These are phyloP conservation scores for Umbilicus rupestris DNA, from an alignment of 164 flowering plant genomes.

Conservation along the genomic window DNA sequence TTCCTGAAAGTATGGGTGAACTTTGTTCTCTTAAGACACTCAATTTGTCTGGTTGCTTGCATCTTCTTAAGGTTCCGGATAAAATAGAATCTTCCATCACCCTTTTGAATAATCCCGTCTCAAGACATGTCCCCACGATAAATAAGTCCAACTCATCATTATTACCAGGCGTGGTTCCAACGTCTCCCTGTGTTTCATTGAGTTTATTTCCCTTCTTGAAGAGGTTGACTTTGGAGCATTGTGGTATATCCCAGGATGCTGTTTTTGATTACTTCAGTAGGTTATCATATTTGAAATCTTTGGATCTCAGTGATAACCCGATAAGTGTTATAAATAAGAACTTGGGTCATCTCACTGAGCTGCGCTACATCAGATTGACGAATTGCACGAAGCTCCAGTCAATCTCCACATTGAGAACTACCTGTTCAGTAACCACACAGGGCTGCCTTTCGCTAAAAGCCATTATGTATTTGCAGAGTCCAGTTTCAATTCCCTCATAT, in stretches of 20 bases:
- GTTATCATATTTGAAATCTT: background rate
- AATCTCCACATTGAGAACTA: background rate
- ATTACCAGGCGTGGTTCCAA: background rate
- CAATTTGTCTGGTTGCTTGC: background rate
- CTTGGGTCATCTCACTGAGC: background rate
- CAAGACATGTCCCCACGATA: background rate
- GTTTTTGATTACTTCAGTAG: background rate
- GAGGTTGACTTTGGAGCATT: background rate
- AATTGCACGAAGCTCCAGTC: background rate
- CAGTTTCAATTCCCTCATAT: background rate
- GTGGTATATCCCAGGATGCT: background rate
- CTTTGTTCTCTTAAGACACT: background rate
- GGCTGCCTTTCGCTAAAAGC: background rate
- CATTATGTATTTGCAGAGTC: background rate
- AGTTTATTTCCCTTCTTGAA: background rate
- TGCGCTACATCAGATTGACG: background rate
- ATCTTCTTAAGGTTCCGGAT: background rate
- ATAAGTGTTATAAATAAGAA: background rate
- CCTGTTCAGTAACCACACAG: background rate
- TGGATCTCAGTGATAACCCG: slow-evolving; percentile 1
- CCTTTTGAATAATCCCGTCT: background rate
- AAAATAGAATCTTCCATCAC: background rate
- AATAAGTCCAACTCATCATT: background rate
- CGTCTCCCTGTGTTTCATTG: background rate
- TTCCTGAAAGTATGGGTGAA: background rate